Base-by-base conservation (phyloP, 176 grass and related monocot genomes). In the Oryza brachyantha region DNA sequence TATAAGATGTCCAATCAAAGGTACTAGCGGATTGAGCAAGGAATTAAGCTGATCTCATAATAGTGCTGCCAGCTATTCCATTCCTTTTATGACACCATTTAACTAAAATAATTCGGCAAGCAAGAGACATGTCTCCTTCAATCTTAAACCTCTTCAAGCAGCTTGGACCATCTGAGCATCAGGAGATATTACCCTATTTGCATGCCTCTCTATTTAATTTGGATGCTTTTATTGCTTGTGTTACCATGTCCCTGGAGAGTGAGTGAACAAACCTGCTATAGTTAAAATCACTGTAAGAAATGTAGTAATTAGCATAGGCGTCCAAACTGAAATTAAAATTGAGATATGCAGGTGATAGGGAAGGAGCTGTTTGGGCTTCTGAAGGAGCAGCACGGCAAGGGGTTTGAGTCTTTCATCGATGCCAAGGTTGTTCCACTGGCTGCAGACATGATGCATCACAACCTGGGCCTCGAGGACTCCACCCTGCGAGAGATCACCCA, bases 301-400 rank as follows among this genome's bases (percentile, higher is more conserved):
- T 17, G n/a, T n/a, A n/a, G n/a, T n/a, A 48, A 17, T 48, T 48
- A 48, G 1, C 41, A 52, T 19, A n/a, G 48, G 48, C 17, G n/a
- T 52, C 3, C 48, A 21, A 21, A 8, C 5, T 19, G 16, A 52
- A n/a, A n/a, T n/a, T n/a, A n/a, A n/a, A n/a, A n/a, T n/a, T n/a
- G n/a, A n/a, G n/a, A n/a, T n/a, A n/a, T n/a, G n/a, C n/a, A 97
- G 94, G 89, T 97, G 57, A 65, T 92, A 35, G 81, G 75, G 8
- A 97, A 91, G 79, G 89, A 97, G 37, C 34, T 97, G 63, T 97
- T 97, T 39, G 75, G 81, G 4, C 16, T 86, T 55, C 74, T 97
- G 25, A 80, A 74, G 68, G 89, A 97, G 55, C 54, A 81, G 52
- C 91, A 94, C 9, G 94, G 94, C 4, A 71, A 80, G 8, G 72